phyloP scores from a whole-genome alignment of 2,329 filamentous ascomycete species.

The Xylaria sp. region DNA sequence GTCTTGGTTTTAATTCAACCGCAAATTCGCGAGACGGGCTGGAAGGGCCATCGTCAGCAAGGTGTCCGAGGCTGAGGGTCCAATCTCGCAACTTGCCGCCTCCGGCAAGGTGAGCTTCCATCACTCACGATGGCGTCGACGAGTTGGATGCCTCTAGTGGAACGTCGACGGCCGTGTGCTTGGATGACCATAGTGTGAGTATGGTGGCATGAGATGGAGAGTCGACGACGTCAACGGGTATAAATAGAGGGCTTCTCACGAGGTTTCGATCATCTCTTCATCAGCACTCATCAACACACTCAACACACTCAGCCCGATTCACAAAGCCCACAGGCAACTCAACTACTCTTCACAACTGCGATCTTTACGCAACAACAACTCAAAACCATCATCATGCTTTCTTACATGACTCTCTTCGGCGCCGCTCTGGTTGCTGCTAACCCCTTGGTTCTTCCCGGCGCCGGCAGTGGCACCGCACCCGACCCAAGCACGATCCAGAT shows the following conservation, averaged over 20 bases:
- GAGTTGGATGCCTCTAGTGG: slow-evolving; percentile 5
- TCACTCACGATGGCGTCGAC: slow-evolving; percentile 30
- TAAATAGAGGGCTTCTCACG: slow-evolving; percentile 35
- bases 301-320: slow-evolving; percentile 11
- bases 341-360: slow-evolving; percentile 5
- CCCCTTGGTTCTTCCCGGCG: slow-evolving; percentile 42
- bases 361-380: not conserved
- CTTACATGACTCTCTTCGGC: slow-evolving; percentile 41
- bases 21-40: slow-evolving; percentile 46
- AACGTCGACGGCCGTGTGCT: slow-evolving; percentile 10
- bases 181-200: not conserved
- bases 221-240: slow-evolving; percentile 24
- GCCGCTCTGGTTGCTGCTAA: slow-evolving; percentile 46
- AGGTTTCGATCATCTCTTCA: slow-evolving; percentile 34
- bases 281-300: slow-evolving; percentile 28
- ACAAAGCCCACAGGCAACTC: slow-evolving; percentile 11
- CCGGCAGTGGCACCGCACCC: slow-evolving; percentile 42
- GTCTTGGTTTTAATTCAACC: slow-evolving; percentile 46
- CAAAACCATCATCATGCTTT: slow-evolving; percentile 46
- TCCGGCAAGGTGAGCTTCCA: slow-evolving; percentile 21
- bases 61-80: slow-evolving; percentile 28
- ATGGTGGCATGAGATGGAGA: slow-evolving; percentile 3
- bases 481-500: slow-evolving; percentile 50
- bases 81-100: slow-evolving; percentile 31
- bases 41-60: slow-evolving; percentile 35